phyloP scores from a whole-genome alignment of 768 basidiomycete genomes.

The Xerocomellus intermedius region DNA sequence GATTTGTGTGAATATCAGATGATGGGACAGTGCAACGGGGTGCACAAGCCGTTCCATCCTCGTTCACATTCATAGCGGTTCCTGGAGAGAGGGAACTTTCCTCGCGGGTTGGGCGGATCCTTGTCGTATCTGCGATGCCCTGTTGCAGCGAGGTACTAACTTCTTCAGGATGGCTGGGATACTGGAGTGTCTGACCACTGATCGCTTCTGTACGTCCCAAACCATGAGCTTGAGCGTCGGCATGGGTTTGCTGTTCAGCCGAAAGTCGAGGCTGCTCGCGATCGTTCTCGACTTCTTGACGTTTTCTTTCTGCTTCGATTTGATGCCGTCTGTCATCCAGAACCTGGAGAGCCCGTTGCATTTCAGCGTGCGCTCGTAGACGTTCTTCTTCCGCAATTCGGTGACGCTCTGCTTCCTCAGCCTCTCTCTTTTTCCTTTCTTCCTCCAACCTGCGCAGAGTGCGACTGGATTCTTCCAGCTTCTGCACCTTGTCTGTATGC shows the following conservation, averaged over 20 bases:
- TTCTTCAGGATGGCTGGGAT: not conserved
- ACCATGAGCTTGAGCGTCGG: conserved; percentile 5
- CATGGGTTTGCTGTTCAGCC: conserved; percentile 10
- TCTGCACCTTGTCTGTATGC: conserved; percentile 17
- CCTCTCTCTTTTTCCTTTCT: conserved; percentile 20
- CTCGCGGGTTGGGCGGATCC: conserved; percentile 24
- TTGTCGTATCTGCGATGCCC: conserved; percentile 26
- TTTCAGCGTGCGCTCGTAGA: conserved; percentile 9
- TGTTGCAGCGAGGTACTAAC: conserved; percentile 23
- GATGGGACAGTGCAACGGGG: not conserved
- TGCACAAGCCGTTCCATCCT: not conserved
- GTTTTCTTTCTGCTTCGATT: conserved; percentile 7
- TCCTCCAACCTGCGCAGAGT: conserved; percentile 25
- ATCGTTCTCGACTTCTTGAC: conserved; percentile 2
- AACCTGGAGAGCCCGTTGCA: conserved; percentile 6
- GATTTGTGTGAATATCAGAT: not conserved
- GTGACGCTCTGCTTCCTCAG: conserved; percentile 16
- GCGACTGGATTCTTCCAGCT: conserved; percentile 15
- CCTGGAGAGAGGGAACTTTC: not conserved
- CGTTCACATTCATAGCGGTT: conserved; percentile 2
- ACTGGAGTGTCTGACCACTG: not conserved
- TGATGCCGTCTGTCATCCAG: conserved; percentile 5
- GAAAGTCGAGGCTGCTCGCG: conserved; percentile 6
- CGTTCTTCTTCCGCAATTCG: conserved; percentile 18
- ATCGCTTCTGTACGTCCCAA: not conserved